Percentiles rank a stretch among this genome's conserved stretches.
These are phyloP conservation scores for Chaetoceros tenuissimus DNA, from an alignment of 108 stramenopile genomes.

Conservation along the genomic window DNA sequence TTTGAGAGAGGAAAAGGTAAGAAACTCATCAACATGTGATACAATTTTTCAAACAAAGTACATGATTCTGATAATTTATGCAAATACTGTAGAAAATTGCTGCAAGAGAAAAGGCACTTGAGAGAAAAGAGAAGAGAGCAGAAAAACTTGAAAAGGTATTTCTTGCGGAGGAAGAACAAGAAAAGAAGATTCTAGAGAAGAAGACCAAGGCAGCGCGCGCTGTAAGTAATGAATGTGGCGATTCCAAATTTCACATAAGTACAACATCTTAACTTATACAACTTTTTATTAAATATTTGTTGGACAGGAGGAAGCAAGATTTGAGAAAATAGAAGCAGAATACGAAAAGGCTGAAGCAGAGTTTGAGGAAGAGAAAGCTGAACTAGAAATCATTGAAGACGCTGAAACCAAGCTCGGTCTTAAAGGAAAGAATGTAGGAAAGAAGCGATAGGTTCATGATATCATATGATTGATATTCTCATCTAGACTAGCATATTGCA, in stretches of 20 bases:
- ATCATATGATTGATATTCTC: too few relatives aligned
- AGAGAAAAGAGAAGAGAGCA: conserved; percentile 25
- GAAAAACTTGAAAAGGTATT: conserved; percentile 25
- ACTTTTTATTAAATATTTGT: too few relatives aligned
- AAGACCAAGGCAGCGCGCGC: conserved; percentile 25
- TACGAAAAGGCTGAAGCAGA: conserved; percentile 29
- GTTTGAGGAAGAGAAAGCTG: too few relatives aligned
- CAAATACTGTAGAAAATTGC: conserved; percentile 5
- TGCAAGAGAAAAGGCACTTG: conserved; percentile 25
- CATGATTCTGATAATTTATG: neutral
- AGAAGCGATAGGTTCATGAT: too few relatives aligned
- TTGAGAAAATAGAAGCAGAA: conserved; percentile 30
- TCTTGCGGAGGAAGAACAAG: conserved; percentile 33
- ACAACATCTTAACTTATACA: too few relatives aligned
- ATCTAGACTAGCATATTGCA: too few relatives aligned
- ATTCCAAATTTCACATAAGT: neutral
- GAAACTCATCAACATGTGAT: neutral
- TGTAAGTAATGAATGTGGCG: conserved; percentile 10
- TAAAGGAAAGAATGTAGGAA: too few relatives aligned
- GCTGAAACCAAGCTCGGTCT: too few relatives aligned
- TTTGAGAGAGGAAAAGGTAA: conserved; percentile 1
- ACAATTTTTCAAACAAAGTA: neutral
- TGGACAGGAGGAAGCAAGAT: conserved; percentile 26
- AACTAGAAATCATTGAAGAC: neutral
- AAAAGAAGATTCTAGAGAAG: conserved; percentile 28